phyloP scores from a whole-genome alignment of 495 filamentous ascomycete genomes.

The Tricharina praecox region DNA sequence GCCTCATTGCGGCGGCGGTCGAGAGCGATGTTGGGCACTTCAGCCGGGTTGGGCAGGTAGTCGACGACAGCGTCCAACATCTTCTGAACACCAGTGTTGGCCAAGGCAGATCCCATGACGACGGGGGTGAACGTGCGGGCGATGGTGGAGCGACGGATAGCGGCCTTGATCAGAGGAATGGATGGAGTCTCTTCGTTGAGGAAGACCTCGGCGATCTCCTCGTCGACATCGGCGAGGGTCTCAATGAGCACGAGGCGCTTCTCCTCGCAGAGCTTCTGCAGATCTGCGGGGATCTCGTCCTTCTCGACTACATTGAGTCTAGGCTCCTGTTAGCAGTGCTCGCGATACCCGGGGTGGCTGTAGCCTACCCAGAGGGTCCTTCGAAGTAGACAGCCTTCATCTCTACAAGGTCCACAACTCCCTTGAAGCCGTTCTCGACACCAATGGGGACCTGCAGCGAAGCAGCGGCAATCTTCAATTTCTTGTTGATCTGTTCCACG shows the following conservation, averaged over 20 bases:
- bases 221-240: slow-evolving; percentile 91
- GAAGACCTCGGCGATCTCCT: slow-evolving; percentile 95
- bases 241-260: slow-evolving; percentile 75
- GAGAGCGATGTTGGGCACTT: slow-evolving; percentile 80
- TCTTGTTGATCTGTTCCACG: slow-evolving; percentile 89
- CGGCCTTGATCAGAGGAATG: slow-evolving; percentile 64
- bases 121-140: slow-evolving; percentile 84
- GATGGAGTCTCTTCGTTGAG: slow-evolving; percentile 69
- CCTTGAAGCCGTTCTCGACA: slow-evolving; percentile 76
- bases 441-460: slow-evolving; percentile 95
- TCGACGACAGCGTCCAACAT: slow-evolving; percentile 96
- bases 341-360: background rate
- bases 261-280: slow-evolving; percentile 58
- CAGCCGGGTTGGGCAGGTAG: slow-evolving; percentile 81
- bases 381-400: slow-evolving; percentile 92
- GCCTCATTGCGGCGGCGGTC: slow-evolving; percentile 64
- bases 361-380: slow-evolving; percentile 50
- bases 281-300: slow-evolving; percentile 63
- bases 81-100: slow-evolving; percentile 88
- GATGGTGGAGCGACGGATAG: slow-evolving; percentile 79
- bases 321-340: slow-evolving; percentile 1
- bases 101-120: slow-evolving; percentile 87
- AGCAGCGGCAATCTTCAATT: slow-evolving; percentile 79
- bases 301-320: slow-evolving; percentile 45
- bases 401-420: slow-evolving; percentile 79